Evolutionary conservation across 2,329 filamentous ascomycete genomes (phyloP), one percentile per base, ranked within the genome.

Genomic region (Diplodia intermedia): DNA sequence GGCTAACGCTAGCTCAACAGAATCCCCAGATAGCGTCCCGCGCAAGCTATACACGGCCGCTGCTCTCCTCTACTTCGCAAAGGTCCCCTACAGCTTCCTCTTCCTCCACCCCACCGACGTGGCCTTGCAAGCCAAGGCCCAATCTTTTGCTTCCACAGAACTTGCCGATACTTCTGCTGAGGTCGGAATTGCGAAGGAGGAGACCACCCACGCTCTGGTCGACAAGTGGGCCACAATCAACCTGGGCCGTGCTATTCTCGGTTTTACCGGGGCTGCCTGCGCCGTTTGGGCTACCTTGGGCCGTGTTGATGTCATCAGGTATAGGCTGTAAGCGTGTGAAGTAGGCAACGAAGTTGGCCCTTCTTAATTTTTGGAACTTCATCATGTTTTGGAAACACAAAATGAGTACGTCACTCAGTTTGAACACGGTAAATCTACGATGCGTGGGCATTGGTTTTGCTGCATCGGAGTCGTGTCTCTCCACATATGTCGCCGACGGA

Each of bases 211-310:
- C 75, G 80, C 77, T 68, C 74, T 88, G 71, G 80, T 89, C 47
- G 86, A 88, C 72, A 79, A 77, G 68, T 89, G 86, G 86, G 86
- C 80, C 3, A 77, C 81, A 61, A 73, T 87, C 71, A 88, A 88
- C 72, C 70, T 88, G 43, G 81, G 76, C 6, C 74, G 84, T 20
- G 77, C 79, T 2, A 66, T 78, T 8, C 71, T 83, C 9, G 72
- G 76, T 2, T 53, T 78, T 18, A 55, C 20, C 6, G 65, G 54
- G 0, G 54, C 65, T 36, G 43, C 60, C 60, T 73, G 72, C 33
- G 72, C 73, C 1, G 68, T 74, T 12, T 71, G 73, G 53, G 77
- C 75, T 6, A 73, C 73, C 3, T 47, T 78, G 11, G 50, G 66
- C 14, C 53, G 56, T 7, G 66, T 67, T n/a, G 66, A 67, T 62